A percentile compares a stretch with the other conserved stretches of the same genome.
phyloP scores from a whole-genome alignment of 2,329 filamentous ascomycete genomes.

The Colletotrichum paranaense region DNA sequence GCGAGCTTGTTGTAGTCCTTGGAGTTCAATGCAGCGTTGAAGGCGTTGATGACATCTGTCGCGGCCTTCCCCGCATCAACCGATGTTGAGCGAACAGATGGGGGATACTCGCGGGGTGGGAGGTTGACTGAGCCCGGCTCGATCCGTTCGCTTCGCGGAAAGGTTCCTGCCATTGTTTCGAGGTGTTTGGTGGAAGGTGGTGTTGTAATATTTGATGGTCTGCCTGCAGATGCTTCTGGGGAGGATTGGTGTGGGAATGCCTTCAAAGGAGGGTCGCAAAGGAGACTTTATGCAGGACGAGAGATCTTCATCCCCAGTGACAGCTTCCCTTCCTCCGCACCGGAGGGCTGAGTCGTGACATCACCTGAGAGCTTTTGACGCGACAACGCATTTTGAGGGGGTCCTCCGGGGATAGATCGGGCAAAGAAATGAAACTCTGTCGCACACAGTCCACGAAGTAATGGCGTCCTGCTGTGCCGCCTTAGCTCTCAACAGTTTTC shows the following conservation, averaged over 20 bases:
- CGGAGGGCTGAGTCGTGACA: slow-evolving; percentile 27
- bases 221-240: not conserved
- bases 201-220: not conserved
- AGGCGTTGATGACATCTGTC: slow-evolving; percentile 45
- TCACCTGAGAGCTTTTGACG: slow-evolving; percentile 13
- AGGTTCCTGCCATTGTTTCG: slow-evolving; percentile 11
- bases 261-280: not conserved
- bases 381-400: slow-evolving; percentile 9
- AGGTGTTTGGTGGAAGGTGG: no score
- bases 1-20: slow-evolving; percentile 48
- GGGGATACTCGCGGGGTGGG: slow-evolving; percentile 55
- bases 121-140: slow-evolving; percentile 67
- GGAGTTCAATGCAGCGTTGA: slow-evolving; percentile 54
- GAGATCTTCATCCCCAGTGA: not conserved
- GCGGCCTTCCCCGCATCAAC: slow-evolving; percentile 52
- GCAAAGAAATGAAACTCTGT: not conserved
- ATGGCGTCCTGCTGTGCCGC: slow-evolving; percentile 1
- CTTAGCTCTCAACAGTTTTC: slow-evolving; percentile 12
- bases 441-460: not conserved
- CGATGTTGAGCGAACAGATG: slow-evolving; percentile 40
- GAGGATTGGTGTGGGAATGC: not conserved
- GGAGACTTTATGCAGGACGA: slow-evolving; percentile 5
- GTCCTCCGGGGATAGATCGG: slow-evolving; percentile 28
- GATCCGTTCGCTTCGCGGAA: slow-evolving; percentile 17
- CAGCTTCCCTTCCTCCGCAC: slow-evolving; percentile 9